Evolutionary conservation across 179 eudicot species (phyloP).

Genomic region (Drosera spatulata): DNA sequence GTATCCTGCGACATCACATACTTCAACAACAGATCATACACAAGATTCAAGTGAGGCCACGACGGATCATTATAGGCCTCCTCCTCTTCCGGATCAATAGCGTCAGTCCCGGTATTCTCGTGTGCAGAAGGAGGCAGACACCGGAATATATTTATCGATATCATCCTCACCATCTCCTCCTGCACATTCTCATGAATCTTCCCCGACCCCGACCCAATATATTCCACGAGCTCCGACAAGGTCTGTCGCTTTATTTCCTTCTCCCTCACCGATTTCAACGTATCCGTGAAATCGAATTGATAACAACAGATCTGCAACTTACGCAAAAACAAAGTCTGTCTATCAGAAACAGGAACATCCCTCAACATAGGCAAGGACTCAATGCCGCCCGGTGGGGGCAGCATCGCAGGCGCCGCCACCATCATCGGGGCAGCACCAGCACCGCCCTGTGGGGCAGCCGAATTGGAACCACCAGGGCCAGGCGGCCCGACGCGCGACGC

Average conservation of each 20-base stretch:
- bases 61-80: constrained; percentile 55
- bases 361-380: constrained; percentile 48
- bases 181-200: constrained; percentile 48
- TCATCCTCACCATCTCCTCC: constrained; percentile 56
- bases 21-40: constrained; percentile 55
- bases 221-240: constrained; percentile 45
- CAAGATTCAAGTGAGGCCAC: constrained; percentile 65
- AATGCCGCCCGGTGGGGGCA: constrained; percentile 23
- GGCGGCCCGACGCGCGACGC: constrained; percentile 41
- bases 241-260: constrained; percentile 62
- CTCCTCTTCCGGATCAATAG: constrained; percentile 54
- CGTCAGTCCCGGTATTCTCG: constrained; percentile 50
- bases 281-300: constrained; percentile 44
- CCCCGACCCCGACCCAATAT: constrained; percentile 40
- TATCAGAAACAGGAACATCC: constrained; percentile 39
- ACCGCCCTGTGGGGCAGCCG: constrained; percentile 11
- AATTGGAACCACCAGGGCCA: constrained; percentile 17
- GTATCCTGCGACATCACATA: constrained; percentile 55
- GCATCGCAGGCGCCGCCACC: neutral
- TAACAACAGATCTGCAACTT: constrained; percentile 52
- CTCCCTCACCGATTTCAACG: constrained; percentile 43
- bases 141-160: constrained; percentile 51
- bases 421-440: neutral
- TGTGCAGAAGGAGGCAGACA: constrained; percentile 43
- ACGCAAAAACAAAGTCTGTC: constrained; percentile 36